Base-by-base conservation (phyloP, 768 basidiomycete species). In the Panaeolus papilionaceus region DNA sequence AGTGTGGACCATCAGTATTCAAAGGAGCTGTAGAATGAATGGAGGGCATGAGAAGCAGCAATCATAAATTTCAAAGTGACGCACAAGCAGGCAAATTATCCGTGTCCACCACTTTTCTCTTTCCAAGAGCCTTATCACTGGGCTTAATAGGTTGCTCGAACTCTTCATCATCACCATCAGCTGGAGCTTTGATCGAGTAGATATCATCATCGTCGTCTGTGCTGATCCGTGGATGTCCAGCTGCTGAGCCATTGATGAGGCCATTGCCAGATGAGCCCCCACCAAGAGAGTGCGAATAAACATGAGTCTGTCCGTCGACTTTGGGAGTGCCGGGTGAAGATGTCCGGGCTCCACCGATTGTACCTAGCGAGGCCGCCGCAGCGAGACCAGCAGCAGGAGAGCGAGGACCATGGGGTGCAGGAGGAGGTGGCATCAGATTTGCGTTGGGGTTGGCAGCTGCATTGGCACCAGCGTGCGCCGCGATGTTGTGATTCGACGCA, bases 81-180 rank as follows among this genome's bases (percentile, higher is more conserved):
- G 66, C 71, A 86, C 86, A 79, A 40, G 86, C 86, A 33, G 77
- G 67, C 47, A 39, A 18, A 9, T 81, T 82, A 62, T 88, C 86
- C 42, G 78, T 75, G 49, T 87, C 87, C 9, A 89, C 77, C 16
- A 90, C 86, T 71, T 82, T 85, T 71, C 93, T 85, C 80, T 97
- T 98, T 18, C 95, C 95, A 2, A 96, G 84, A 3, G 95, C 94
- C 76, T 96, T 98, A 40, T 87, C 91, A 75, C 93, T 95, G 0
- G 93, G 95, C 70, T 84, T 83, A 11, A 83, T 72, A n/a, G 85
- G 86, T 7, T 72, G 71, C 11, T 75, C 70, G 12, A 72, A 69
- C 16, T 64, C 72, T 63, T 64, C 62, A 26, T 63, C 61, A 63
- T 64, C 72, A 64, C 63, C 62, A 26, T 63, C 61, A 63, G 51